Conservation (phyloP, 78 protist species). For the Dictyostelium firmibasis region DNA sequence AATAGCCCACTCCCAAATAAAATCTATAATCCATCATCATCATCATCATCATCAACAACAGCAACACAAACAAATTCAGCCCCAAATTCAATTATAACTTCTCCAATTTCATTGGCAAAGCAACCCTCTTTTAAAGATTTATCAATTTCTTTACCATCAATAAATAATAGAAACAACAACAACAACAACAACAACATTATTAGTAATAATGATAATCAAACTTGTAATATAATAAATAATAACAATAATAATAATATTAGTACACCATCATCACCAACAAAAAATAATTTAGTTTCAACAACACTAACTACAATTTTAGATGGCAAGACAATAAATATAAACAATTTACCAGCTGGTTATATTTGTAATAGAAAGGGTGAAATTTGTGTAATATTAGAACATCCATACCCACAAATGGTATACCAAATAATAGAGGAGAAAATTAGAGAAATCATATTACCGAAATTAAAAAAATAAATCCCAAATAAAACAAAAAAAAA, state of each 20-base stretch:
- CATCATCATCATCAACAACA: neutral
- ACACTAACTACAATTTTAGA: neutral
- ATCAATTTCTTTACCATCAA: neutral
- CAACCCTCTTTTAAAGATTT: neutral
- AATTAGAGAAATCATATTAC: neutral
- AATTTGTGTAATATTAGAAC: slow-evolving; percentile 51
- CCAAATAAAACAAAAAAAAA: neutral
- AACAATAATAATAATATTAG: neutral
- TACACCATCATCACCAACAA: neutral
- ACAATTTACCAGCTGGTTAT: slow-evolving; percentile 4
- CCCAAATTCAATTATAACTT: neutral
- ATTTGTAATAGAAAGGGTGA: slow-evolving; percentile 55
- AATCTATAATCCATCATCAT: neutral
- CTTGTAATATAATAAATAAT: slow-evolving; percentile 21
- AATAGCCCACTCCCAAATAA: neutral
- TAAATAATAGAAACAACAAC: neutral
- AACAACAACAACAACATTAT: neutral
- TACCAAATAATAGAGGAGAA: slow-evolving; percentile 57
- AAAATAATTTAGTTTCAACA: neutral
- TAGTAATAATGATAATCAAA: neutral
- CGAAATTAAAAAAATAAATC: neutral
- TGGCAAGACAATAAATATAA: neutral
- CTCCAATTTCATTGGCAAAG: neutral
- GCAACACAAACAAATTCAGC: neutral
- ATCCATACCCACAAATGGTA: slow-evolving; percentile 74